phyloP scores from a whole-genome alignment of 2,329 filamentous ascomycete species.

The Alternaria tenuissima region DNA sequence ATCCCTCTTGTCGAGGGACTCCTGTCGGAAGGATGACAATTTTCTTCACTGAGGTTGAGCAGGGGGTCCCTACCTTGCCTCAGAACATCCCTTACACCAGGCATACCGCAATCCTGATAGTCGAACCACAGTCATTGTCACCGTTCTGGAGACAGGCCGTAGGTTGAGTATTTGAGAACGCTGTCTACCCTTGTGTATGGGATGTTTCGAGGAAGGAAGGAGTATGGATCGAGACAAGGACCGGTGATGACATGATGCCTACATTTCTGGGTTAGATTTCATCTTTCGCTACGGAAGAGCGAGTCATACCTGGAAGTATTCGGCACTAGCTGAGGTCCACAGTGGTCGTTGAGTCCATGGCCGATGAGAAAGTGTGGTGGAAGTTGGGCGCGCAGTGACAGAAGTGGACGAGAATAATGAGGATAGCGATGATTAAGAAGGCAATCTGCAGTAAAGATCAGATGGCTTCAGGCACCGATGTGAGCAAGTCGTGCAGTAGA shows the following conservation, averaged over 20 bases:
- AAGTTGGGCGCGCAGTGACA: constrained; percentile 17
- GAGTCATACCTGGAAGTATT: constrained; percentile 18
- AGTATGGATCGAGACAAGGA: constrained; percentile 22
- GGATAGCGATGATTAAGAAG: constrained; percentile 16
- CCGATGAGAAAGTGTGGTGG: constrained; percentile 19
- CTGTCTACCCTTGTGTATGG: constrained; percentile 20
- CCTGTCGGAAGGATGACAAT: constrained; percentile 23
- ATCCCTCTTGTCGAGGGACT: constrained; percentile 23
- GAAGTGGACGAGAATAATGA: constrained; percentile 19
- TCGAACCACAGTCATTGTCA: constrained; percentile 24
- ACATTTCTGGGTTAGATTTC: constrained; percentile 20
- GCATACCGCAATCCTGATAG: constrained; percentile 23
- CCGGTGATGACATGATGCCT: constrained; percentile 24
- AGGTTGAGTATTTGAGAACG: constrained; percentile 21
- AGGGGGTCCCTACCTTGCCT: constrained; percentile 23
- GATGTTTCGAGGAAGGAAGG: constrained; percentile 19
- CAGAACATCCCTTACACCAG: constrained; percentile 25
- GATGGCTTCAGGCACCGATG: constrained; percentile 16
- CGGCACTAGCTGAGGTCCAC: constrained; percentile 25
- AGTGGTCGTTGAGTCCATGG: constrained; percentile 22
- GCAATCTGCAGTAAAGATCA: constrained; percentile 16
- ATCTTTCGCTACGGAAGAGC: constrained; percentile 21
- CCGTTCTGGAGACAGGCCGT: constrained; percentile 22
- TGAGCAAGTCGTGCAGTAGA: constrained; percentile 19
- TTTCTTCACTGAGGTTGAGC: constrained; percentile 20